Conservation (phyloP, 2,329 filamentous ascomycete genomes). For the Phaeosphaeria sp. region DNA sequence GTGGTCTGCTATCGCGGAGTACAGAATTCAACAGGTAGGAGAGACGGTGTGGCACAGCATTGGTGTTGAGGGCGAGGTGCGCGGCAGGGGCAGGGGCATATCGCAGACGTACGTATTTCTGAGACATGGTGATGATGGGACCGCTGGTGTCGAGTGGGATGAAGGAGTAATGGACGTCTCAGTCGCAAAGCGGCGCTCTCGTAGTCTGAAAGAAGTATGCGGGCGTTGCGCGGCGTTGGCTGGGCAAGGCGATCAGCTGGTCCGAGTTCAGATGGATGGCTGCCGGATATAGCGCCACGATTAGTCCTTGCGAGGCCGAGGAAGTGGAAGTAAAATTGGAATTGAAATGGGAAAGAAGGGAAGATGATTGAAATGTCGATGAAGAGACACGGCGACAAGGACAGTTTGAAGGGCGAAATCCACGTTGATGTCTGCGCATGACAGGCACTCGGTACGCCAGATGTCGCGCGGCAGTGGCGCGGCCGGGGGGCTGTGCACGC, state of each 20-base stretch:
- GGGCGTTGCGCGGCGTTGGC: conserved; percentile 22
- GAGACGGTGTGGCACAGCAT: conserved; percentile 6
- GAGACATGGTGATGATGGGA: conserved; percentile 5
- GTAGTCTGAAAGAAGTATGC: conserved; percentile 5
- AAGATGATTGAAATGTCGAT: background rate
- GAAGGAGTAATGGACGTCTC: conserved; percentile 9
- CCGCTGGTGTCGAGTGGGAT: conserved; percentile 4
- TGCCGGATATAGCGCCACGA: background rate
- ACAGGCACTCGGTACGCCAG: conserved; percentile 2
- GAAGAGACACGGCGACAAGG: background rate
- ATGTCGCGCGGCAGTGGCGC: conserved; percentile 11
- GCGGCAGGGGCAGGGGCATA: background rate
- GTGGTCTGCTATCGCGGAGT: background rate
- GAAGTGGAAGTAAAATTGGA: background rate
- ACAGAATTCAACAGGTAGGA: conserved; percentile 3
- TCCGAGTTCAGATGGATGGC: background rate
- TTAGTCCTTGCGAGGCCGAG: background rate
- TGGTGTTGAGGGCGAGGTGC: background rate
- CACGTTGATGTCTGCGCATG: background rate
- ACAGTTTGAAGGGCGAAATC: background rate
- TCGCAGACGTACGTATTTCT: conserved; percentile 33
- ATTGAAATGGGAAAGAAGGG: background rate
- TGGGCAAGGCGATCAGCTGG: conserved; percentile 17
- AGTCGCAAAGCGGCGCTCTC: conserved; percentile 8
- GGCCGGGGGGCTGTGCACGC: conserved; percentile 14